Evolutionary conservation across 805 yeast genomes (phyloP).

Genomic region (Alloascoidea hylecoeti): DNA sequence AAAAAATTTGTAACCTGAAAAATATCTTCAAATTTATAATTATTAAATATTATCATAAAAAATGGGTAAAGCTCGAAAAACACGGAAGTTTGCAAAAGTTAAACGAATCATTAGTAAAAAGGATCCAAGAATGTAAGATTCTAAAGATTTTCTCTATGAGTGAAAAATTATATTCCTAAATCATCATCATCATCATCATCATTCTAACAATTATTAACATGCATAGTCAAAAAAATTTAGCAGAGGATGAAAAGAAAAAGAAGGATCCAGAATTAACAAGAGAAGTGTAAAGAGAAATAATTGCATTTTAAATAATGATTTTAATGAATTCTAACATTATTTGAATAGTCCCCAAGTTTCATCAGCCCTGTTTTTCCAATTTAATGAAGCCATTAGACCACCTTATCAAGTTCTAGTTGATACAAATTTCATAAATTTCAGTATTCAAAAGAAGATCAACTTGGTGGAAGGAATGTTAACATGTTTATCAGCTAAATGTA

Average conservation of each 20-base stretch:
- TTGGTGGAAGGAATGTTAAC: constrained; percentile 97
- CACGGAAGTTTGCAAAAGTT: constrained; percentile 90
- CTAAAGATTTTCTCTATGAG: constrained; percentile 7
- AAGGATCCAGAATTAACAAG: constrained; percentile 69
- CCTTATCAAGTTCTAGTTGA: constrained; percentile 94
- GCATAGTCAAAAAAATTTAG: constrained; percentile 25
- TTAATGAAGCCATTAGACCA: constrained; percentile 89
- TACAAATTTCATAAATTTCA: constrained; percentile 93
- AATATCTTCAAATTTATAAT: background rate
- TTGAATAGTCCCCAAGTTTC: constrained; percentile 82
- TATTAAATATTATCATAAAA: constrained; percentile 4
- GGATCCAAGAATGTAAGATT: constrained; percentile 42
- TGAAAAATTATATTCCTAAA: constrained; percentile 2
- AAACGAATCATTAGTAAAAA: constrained; percentile 69
- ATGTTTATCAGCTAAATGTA: constrained; percentile 79
- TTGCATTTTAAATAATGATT: background rate
- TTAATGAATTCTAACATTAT: too few relatives aligned
- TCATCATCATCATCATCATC: background rate
- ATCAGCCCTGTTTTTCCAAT: constrained; percentile 89
- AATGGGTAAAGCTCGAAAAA: constrained; percentile 96
- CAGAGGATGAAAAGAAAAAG: constrained; percentile 19
- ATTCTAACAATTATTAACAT: constrained; percentile 1
- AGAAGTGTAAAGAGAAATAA: constrained; percentile 23
- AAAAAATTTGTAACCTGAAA: constrained; percentile 1
- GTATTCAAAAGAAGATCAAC: constrained; percentile 92